A percentile compares a stretch with the other conserved stretches of the same genome.
Conservation (phyloP, 1,284 basidiomycete genomes). For the Ceratobasidium sp. region DNA sequence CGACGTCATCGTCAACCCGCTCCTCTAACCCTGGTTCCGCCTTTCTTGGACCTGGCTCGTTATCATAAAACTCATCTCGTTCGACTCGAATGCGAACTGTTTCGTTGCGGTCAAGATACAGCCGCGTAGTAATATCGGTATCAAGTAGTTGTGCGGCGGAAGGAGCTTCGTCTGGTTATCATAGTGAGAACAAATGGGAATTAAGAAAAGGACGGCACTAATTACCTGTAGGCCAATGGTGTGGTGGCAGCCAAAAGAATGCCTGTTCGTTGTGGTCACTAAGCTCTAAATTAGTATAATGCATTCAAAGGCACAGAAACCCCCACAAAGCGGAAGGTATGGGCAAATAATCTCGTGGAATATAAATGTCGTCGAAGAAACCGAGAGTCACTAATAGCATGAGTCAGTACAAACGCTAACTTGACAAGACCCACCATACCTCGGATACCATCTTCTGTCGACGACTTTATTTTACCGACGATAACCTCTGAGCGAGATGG, state of each 20-base stretch:
- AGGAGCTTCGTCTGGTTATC: conserved; percentile 48
- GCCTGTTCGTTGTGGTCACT: conserved; percentile 85
- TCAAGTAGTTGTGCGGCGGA: conserved; percentile 73
- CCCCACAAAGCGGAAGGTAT: conserved; percentile 81
- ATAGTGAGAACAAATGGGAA: background rate
- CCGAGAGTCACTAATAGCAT: conserved; percentile 75
- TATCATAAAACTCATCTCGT: conserved; percentile 88
- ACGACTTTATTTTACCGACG: conserved; percentile 86
- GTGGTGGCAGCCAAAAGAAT: conserved; percentile 59
- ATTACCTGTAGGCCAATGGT: conserved; percentile 20
- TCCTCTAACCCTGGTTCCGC: conserved; percentile 67
- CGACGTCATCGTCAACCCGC: conserved; percentile 60
- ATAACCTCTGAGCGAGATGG: conserved; percentile 93
- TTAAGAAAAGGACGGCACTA: background rate
- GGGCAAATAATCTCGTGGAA: conserved; percentile 76
- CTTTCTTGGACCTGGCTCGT: conserved; percentile 87
- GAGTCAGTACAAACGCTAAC: conserved; percentile 10
- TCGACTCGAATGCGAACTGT: conserved; percentile 90
- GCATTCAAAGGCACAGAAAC: background rate
- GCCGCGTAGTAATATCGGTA: conserved; percentile 71
- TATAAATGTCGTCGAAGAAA: conserved; percentile 95
- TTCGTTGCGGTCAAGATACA: conserved; percentile 88
- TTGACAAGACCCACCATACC: conserved; percentile 60
- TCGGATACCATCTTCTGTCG: conserved; percentile 83
- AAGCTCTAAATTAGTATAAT: conserved; percentile 40